Evolutionary conservation across 495 filamentous ascomycete genomes (phyloP), one percentile per base, ranked within the genome.

Genomic region (Ascodesmis nigricans): DNA sequence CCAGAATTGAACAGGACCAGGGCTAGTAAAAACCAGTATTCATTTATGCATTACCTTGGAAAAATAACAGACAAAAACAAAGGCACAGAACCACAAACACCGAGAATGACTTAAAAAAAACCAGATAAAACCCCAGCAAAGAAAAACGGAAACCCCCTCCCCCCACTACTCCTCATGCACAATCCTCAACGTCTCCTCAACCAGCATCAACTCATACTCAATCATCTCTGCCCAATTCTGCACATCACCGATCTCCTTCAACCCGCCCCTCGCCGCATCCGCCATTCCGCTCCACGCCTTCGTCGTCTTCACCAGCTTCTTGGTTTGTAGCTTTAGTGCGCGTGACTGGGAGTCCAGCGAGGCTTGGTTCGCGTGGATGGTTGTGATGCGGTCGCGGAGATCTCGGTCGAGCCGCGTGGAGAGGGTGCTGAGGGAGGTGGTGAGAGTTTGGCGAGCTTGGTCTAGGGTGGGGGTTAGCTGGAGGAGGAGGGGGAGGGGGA

Each of bases 141-240:
- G n/a, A n/a, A n/a, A n/a, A n/a, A n/a, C n/a, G n/a, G n/a, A n/a
- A n/a, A n/a, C n/a, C n/a, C n/a, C n/a, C n/a, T 45, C 39, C 29
- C 39, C 39, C 5, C 42, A 31, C 10, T 51, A 40, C 3, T 62
- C 64, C 35, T 64, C 58, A 22, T 54, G 53, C 5, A 66, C 79
- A 40, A 77, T 51, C 49, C 75, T 57, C 54, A 91, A 47, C 34
- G 78, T 80, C 66, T 92, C 82, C 58, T 90, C 81, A 23, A 97
- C 49, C 39, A 90, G 70, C 47, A 82, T 49, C 41, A 97, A 66
- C 58, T 93, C 84, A 53, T 78, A 55, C 64, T 97, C 87, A 46
- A 93, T 63, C 62, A 91, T 66, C 68, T 97, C 87, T 25, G 84
- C 84, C 83, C 83, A 93, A 53, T 92, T 91, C 67, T 93, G 87